Conservation (phyloP, 371 early-diverging fungal species). For the Gilbertella persicaria region DNA sequence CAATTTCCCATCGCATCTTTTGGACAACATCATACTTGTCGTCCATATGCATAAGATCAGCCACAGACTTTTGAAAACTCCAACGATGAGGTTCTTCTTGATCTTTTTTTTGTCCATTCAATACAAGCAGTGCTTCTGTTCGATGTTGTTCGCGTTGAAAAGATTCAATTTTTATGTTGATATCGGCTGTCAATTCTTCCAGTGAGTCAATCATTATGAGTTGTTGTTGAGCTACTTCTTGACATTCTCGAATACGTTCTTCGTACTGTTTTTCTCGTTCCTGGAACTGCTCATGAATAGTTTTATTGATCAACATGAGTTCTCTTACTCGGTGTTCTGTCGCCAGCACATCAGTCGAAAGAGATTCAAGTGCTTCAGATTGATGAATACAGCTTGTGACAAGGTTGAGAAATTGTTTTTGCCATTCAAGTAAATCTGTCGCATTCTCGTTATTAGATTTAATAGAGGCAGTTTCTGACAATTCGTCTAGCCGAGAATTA, state of each 20-base stretch:
- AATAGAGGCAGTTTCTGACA: slow-evolving; percentile 30
- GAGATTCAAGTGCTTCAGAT: slow-evolving; percentile 31
- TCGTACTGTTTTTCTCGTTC: slow-evolving; percentile 32
- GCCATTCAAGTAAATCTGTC: slow-evolving; percentile 21
- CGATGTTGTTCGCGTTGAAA: slow-evolving; percentile 6
- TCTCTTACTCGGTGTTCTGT: slow-evolving; percentile 30
- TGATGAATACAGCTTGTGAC: slow-evolving; percentile 32
- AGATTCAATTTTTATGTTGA: slow-evolving; percentile 23
- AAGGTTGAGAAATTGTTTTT: slow-evolving; percentile 24
- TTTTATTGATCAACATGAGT: slow-evolving; percentile 19
- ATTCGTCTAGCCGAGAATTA: slow-evolving; percentile 37
- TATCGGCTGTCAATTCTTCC: slow-evolving; percentile 25
- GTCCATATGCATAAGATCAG: slow-evolving; percentile 35
- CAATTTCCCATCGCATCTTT: slow-evolving; percentile 47
- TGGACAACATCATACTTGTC: slow-evolving; percentile 39
- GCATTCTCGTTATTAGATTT: slow-evolving; percentile 5
- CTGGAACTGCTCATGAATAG: slow-evolving; percentile 25
- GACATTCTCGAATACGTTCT: slow-evolving; percentile 26
- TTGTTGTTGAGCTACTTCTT: slow-evolving; percentile 27
- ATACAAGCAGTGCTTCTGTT: slow-evolving; percentile 7
- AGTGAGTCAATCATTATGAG: slow-evolving; percentile 29
- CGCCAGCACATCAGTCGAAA: slow-evolving; percentile 28
- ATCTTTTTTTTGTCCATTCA: slow-evolving; percentile 16
- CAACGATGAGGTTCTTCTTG: slow-evolving; percentile 24
- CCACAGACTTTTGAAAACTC: slow-evolving; percentile 33